A percentile compares a stretch with the other conserved stretches of the same genome.
phyloP scores from a whole-genome alignment of 2,329 filamentous ascomycete genomes.

The Fusarium sambucinum region DNA sequence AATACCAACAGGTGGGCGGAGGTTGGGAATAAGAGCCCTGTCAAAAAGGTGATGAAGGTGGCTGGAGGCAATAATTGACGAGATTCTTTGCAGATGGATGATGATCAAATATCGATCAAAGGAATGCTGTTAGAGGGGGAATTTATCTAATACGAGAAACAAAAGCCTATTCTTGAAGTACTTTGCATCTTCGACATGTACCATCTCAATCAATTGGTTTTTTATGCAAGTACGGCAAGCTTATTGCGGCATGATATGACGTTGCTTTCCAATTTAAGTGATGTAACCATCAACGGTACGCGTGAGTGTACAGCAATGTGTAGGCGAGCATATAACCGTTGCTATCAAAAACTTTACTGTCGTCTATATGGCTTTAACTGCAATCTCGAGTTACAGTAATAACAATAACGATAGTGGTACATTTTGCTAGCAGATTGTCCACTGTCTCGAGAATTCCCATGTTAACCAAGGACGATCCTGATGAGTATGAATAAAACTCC shows the following conservation, averaged over 20 bases:
- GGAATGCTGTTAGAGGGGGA: constrained; percentile 25
- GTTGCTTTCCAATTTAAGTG: constrained; percentile 28
- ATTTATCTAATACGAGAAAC: constrained; percentile 7
- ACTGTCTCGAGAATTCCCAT: constrained; percentile 13
- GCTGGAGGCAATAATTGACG: constrained; percentile 30
- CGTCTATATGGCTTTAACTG: neutral
- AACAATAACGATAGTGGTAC: neutral
- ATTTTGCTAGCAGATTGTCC: neutral
- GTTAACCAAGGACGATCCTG: constrained; percentile 4
- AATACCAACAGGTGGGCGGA: constrained; percentile 14
- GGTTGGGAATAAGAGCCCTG: constrained; percentile 33
- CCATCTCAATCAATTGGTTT: neutral
- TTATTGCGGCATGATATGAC: constrained; percentile 19
- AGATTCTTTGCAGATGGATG: constrained; percentile 1
- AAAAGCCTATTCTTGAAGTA: neutral
- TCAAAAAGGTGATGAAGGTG: constrained; percentile 27
- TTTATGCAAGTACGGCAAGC: constrained; percentile 12
- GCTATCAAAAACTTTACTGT: neutral
- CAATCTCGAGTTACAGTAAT: neutral
- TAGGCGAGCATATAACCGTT: neutral
- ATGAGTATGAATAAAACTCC: constrained; percentile 2
- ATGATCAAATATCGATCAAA: constrained; percentile 19
- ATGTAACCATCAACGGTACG: constrained; percentile 4
- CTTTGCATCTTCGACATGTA: neutral
- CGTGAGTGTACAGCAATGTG: neutral